phyloP scores from a whole-genome alignment of 2,329 filamentous ascomycete genomes.

The Podosphaera aphanis region DNA sequence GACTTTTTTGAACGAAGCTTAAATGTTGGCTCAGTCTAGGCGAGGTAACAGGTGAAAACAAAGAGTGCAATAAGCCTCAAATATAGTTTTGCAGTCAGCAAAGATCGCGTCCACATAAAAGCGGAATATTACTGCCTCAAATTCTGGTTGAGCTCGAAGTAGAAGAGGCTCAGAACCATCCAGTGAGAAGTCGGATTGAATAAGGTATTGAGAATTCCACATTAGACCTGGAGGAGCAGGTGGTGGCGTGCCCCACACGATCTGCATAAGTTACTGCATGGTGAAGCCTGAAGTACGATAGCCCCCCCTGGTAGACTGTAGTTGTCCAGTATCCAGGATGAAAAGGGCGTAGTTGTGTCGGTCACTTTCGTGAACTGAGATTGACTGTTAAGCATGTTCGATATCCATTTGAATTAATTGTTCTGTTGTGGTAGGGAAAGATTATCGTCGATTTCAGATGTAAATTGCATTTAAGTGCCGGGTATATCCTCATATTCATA shows the following conservation, averaged over 20 bases:
- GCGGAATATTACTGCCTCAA: background rate
- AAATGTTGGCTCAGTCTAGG: background rate
- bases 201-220: background rate
- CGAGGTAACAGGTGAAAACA: background rate
- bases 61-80: background rate
- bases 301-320: background rate
- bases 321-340: background rate
- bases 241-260: background rate
- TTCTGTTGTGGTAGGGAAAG: constrained; percentile 1
- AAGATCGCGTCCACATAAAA: background rate
- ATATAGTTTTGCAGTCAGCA: background rate
- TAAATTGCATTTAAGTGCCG: background rate
- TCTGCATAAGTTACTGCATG: constrained; percentile 1
- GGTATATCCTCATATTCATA: background rate
- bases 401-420: constrained; percentile 1
- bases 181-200: background rate
- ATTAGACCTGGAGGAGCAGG: background rate
- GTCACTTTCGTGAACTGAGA: background rate
- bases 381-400: background rate
- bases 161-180: background rate
- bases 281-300: background rate
- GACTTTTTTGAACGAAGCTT: background rate
- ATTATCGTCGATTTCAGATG: constrained; percentile 1
- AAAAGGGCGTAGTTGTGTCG: background rate
- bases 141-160: background rate